These are phyloP conservation scores for Leccinellum rugosiceps DNA, from an alignment of 768 basidiomycete species.

Conservation along the genomic window DNA sequence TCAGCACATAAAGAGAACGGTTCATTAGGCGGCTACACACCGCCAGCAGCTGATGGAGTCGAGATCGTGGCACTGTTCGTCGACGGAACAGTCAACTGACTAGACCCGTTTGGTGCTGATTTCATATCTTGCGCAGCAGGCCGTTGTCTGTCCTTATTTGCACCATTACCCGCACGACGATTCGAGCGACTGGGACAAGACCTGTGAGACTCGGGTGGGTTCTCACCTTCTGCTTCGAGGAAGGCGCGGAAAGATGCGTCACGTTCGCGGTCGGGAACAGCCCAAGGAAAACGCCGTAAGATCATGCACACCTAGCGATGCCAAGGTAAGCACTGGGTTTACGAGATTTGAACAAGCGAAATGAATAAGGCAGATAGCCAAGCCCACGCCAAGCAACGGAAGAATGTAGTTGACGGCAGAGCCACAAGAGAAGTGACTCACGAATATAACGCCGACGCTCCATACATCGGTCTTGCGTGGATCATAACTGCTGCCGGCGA, in stretches of 20 bases:
- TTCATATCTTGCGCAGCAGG: not conserved
- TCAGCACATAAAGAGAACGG: slow-evolving; percentile 11
- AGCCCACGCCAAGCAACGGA: not conserved
- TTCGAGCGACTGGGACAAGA: slow-evolving; percentile 14
- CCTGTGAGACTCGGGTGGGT: slow-evolving; percentile 35
- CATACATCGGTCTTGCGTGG: slow-evolving; percentile 98
- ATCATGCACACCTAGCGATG: slow-evolving; percentile 72
- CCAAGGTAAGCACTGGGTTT: slow-evolving; percentile 10
- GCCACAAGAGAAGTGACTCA: slow-evolving; percentile 35
- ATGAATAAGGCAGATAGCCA: not conserved
- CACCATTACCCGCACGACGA: not conserved
- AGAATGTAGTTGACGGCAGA: not conserved
- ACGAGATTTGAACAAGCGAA: slow-evolving; percentile 4
- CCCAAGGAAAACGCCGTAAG: slow-evolving; percentile 97
- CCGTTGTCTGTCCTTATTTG: slow-evolving; percentile 5
- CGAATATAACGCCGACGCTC: slow-evolving; percentile 97
- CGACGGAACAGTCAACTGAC: slow-evolving; percentile 4
- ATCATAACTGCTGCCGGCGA: slow-evolving; percentile 78
- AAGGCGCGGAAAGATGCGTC: slow-evolving; percentile 92
- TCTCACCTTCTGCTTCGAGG: slow-evolving; percentile 89
- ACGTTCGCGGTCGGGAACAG: slow-evolving; percentile 91
- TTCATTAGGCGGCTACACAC: slow-evolving; percentile 17
- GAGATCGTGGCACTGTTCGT: not conserved
- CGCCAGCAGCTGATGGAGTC: slow-evolving; percentile 13
- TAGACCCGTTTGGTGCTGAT: not conserved